Evolutionary conservation across 2,329 filamentous ascomycete genomes (phyloP).

Genomic region (Lachnum nothofagi): DNA sequence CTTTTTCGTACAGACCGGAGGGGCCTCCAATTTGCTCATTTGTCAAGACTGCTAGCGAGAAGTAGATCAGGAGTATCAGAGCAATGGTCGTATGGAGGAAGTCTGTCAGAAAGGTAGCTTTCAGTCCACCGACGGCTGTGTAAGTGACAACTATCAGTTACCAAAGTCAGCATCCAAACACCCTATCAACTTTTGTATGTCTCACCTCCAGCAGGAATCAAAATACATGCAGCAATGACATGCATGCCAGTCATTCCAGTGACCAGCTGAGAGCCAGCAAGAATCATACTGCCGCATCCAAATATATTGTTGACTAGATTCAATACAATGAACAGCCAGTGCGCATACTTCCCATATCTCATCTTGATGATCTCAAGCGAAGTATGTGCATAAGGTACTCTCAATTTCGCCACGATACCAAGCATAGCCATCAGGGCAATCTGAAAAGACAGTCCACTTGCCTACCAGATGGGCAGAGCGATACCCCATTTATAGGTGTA

Average conservation of each 20-base stretch:
- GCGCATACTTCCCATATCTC: conserved; percentile 41
- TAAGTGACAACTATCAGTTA: conserved; percentile 25
- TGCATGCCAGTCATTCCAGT: conserved; percentile 20
- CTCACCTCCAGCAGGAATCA: conserved; percentile 14
- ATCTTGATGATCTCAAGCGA: conserved; percentile 46
- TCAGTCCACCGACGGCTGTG: conserved; percentile 19
- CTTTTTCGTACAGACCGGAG: conserved; percentile 42
- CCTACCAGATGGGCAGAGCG: conserved; percentile 33
- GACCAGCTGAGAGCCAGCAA: conserved; percentile 39
- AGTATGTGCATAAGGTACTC: conserved; percentile 47
- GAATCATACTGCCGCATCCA: conserved; percentile 42
- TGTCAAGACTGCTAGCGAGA: conserved; percentile 41
- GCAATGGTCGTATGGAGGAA: conserved; percentile 42
- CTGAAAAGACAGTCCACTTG: conserved; percentile 34
- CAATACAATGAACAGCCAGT: conserved; percentile 39
- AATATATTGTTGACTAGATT: conserved; percentile 42
- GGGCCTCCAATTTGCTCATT: conserved; percentile 40
- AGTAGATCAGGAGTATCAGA: conserved; percentile 45
- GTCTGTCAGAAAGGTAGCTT: conserved; percentile 21
- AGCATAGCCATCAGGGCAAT: conserved; percentile 46
- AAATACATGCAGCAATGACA: conserved; percentile 19
- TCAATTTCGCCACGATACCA: conserved; percentile 44
- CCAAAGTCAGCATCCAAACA: background rate
- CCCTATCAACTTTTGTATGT: background rate
- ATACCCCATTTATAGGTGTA: conserved; percentile 50